phyloP scores from a whole-genome alignment of 139 green algal species.

The Nannochloris sp. region DNA sequence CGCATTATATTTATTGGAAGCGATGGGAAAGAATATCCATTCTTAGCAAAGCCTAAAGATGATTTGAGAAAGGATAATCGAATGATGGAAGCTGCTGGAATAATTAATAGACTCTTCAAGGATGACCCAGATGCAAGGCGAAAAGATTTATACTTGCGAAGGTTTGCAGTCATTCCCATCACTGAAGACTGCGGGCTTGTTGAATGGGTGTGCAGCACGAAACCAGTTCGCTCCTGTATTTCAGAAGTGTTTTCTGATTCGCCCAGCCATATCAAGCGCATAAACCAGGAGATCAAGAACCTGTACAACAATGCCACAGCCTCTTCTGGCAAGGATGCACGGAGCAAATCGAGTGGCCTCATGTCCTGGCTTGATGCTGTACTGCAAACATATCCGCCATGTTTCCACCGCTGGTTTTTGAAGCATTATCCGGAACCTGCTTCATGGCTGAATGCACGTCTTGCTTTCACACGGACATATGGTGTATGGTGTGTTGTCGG shows the following conservation, averaged over 20 bases:
- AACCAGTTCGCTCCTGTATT: conserved; percentile 46
- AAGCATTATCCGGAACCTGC: conserved; percentile 65
- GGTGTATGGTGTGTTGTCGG: conserved; percentile 62
- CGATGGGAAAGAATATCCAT: conserved; percentile 77
- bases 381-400: conserved; percentile 63
- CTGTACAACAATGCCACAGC: conserved; percentile 42
- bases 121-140: conserved; percentile 42
- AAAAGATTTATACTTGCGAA: conserved; percentile 66
- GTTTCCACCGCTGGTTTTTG: conserved; percentile 80
- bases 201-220: conserved; percentile 69
- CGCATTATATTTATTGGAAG: conserved; percentile 62
- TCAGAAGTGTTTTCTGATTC: conserved; percentile 55
- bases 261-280: conserved; percentile 3
- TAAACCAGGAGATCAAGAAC: conserved; percentile 10
- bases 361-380: conserved; percentile 41
- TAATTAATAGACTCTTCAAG: conserved; percentile 64
- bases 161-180: conserved; percentile 79
- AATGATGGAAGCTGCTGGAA: conserved; percentile 87
- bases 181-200: conserved; percentile 89
- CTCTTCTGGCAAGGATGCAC: conserved; percentile 44
- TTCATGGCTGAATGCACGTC: conserved; percentile 69
- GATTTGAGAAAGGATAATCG: conserved; percentile 95
- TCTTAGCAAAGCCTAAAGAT: conserved; percentile 97
- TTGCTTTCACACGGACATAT: conserved; percentile 66
- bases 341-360: not conserved